Evolutionary conservation across 495 filamentous ascomycete species (phyloP).

Genomic region (Ramalina intermedia): DNA sequence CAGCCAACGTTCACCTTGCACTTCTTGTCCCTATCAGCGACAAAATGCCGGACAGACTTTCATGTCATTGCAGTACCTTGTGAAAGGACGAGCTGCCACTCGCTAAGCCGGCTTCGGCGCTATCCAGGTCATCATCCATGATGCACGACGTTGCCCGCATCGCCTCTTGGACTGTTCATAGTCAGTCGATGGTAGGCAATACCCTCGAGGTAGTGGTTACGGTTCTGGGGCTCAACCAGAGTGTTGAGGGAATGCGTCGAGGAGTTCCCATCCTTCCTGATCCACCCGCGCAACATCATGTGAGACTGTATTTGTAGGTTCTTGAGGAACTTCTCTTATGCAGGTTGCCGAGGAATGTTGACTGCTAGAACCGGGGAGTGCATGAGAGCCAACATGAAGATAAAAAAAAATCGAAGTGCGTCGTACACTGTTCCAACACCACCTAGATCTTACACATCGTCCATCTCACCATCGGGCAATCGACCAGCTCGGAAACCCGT

Average conservation of each 20-base stretch:
- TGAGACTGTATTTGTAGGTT: not conserved
- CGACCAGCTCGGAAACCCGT: no score
- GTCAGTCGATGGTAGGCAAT: conserved; percentile 2
- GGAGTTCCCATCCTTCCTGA: conserved; percentile 33
- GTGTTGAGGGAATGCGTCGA: conserved; percentile 46
- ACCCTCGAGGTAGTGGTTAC: conserved; percentile 26
- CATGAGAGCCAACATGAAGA: no score
- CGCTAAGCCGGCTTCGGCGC: conserved; percentile 60
- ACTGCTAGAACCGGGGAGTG: no score
- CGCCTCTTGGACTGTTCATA: conserved; percentile 43
- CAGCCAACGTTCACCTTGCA: conserved; percentile 9
- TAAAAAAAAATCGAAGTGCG: no score
- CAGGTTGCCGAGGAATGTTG: no score
- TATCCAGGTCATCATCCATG: conserved; percentile 88
- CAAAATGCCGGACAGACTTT: not conserved
- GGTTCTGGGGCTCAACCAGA: conserved; percentile 41
- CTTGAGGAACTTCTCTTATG: no score
- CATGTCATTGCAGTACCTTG: conserved; percentile 33
- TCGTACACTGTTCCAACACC: no score
- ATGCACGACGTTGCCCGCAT: conserved; percentile 50
- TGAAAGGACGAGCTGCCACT: conserved; percentile 80
- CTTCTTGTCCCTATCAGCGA: conserved; percentile 9
- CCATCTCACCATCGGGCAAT: no score
- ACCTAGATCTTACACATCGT: no score
- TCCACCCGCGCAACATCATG: conserved; percentile 36